These are phyloP conservation scores for Alternaria novae-zelandiae DNA, from an alignment of 2,329 filamentous ascomycete species.

Conservation along the genomic window DNA sequence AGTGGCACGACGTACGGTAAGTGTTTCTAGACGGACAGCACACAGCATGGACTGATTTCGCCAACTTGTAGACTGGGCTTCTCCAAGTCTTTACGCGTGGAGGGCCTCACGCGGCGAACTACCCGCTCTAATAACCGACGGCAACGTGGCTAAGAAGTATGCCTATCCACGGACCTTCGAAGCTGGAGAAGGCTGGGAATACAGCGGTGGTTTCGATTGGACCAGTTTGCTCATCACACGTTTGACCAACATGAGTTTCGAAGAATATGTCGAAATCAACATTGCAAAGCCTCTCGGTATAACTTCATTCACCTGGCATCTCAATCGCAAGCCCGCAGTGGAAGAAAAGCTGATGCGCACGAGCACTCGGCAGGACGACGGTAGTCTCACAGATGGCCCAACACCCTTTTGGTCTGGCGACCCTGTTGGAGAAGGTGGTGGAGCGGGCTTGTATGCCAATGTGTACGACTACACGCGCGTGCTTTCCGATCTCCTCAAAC, in stretches of 20 bases:
- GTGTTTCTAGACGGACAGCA: background rate
- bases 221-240: conserved; percentile 53
- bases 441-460: conserved; percentile 28
- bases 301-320: conserved; percentile 29
- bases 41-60: background rate
- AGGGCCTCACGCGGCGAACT: conserved; percentile 39
- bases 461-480: conserved; percentile 32
- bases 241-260: conserved; percentile 48
- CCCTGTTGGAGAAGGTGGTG: conserved; percentile 22
- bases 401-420: conserved; percentile 16
- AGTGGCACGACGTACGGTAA: conserved; percentile 51
- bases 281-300: conserved; percentile 54
- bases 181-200: conserved; percentile 57
- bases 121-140: conserved; percentile 4
- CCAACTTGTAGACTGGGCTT: conserved; percentile 39
- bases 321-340: conserved; percentile 20
- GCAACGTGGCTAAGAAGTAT: conserved; percentile 42
- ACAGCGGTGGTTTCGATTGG: conserved; percentile 58
- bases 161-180: conserved; percentile 33
- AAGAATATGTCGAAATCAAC: conserved; percentile 52
- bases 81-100: conserved; percentile 54
- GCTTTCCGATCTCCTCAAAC: conserved; percentile 27
- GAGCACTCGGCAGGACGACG: conserved; percentile 23
- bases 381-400: conserved; percentile 18
- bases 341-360: conserved; percentile 25